A percentile compares a stretch with the other conserved stretches of the same genome.
phyloP scores from a whole-genome alignment of 176 grass and related monocot genomes.

The Eleusine indica region DNA sequence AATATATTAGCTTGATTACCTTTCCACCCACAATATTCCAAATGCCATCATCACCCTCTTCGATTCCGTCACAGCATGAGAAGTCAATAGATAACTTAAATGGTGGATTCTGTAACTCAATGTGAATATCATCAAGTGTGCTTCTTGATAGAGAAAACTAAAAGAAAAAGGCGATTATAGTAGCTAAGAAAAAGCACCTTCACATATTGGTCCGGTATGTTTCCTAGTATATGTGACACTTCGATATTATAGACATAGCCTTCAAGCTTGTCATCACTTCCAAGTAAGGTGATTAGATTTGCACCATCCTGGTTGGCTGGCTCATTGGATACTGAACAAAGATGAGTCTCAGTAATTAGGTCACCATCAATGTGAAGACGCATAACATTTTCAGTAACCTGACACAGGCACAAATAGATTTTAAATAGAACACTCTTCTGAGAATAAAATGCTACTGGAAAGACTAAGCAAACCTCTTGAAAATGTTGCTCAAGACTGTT shows the following conservation, averaged over 20 bases:
- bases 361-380: slow-evolving; percentile 69
- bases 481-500: background rate
- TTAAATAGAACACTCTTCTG: slow-evolving; percentile 16
- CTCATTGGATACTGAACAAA: slow-evolving; percentile 44
- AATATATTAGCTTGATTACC: slow-evolving; percentile 44
- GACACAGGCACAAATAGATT: slow-evolving; percentile 28
- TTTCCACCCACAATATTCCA: slow-evolving; percentile 98
- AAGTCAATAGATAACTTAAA: slow-evolving; percentile 80
- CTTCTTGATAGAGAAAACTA: background rate
- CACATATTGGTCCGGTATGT: slow-evolving; percentile 54
- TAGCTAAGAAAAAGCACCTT: slow-evolving; percentile 59
- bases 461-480: background rate
- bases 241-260: slow-evolving; percentile 76
- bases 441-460: background rate
- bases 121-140: slow-evolving; percentile 9
- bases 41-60: slow-evolving; percentile 76
- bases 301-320: slow-evolving; percentile 37
- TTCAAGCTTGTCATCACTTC: slow-evolving; percentile 64
- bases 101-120: slow-evolving; percentile 69
- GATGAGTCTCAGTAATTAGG: slow-evolving; percentile 52
- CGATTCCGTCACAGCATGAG: slow-evolving; percentile 78
- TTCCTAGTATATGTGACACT: slow-evolving; percentile 51
- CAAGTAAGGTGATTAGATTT: slow-evolving; percentile 58
- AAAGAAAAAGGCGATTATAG: background rate
- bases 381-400: slow-evolving; percentile 68